A percentile compares a stretch with the other conserved stretches of the same genome.
Evolutionary conservation across 2,329 filamentous ascomycete species (phyloP).

Genomic region (Tolypocladium paradoxum): DNA sequence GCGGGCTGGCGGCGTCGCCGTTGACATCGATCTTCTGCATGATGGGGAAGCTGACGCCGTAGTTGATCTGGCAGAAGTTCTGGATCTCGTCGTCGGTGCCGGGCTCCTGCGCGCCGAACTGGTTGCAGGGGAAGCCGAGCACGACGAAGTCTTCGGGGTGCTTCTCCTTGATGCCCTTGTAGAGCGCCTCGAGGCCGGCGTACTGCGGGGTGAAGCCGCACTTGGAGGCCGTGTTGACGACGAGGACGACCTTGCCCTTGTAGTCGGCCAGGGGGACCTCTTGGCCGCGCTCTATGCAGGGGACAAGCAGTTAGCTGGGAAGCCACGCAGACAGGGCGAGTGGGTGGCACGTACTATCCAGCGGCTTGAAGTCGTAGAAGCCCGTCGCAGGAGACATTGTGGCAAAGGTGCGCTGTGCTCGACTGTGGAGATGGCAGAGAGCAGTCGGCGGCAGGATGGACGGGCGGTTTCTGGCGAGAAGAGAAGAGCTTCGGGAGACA

Average conservation of each 20-base stretch:
- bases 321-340: background rate
- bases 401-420: slow-evolving; percentile 2
- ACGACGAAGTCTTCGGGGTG: slow-evolving; percentile 71
- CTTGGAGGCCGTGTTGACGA: slow-evolving; percentile 97
- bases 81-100: slow-evolving; percentile 73
- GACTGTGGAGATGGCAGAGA: background rate
- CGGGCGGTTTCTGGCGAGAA: background rate
- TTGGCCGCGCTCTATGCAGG: slow-evolving; percentile 41
- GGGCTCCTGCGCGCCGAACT: slow-evolving; percentile 87
- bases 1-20: slow-evolving; percentile 64
- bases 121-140: slow-evolving; percentile 97
- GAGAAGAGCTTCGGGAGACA: background rate
- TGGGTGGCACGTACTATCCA: slow-evolving; percentile 49
- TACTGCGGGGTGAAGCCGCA: slow-evolving; percentile 98
- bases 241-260: slow-evolving; percentile 85
- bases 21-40: slow-evolving; percentile 92
- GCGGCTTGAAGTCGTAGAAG: slow-evolving; percentile 78
- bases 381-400: slow-evolving; percentile 29
- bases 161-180: slow-evolving; percentile 61
- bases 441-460: background rate
- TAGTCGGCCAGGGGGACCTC: slow-evolving; percentile 60
- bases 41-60: slow-evolving; percentile 82
- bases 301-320: slow-evolving; percentile 6
- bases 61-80: slow-evolving; percentile 83
- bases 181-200: slow-evolving; percentile 78